phyloP scores from a whole-genome alignment of 2,329 filamentous ascomycete species.

The Myriangium duriaei region DNA sequence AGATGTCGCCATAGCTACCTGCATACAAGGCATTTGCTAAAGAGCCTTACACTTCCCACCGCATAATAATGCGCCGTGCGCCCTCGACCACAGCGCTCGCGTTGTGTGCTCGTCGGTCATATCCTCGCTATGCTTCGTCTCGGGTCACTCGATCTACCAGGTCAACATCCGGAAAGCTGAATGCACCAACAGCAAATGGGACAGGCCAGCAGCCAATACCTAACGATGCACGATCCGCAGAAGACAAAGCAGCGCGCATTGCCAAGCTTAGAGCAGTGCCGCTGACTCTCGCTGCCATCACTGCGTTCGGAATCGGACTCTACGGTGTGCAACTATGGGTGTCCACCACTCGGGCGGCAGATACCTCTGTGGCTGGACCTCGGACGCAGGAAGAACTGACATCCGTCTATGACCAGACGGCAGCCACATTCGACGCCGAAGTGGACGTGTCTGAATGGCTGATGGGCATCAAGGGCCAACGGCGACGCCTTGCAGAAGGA shows the following conservation, averaged over 20 bases:
- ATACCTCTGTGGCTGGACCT: constrained; percentile 15
- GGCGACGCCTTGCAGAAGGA: constrained; percentile 28
- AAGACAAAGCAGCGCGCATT: constrained; percentile 6
- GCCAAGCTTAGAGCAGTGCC: constrained; percentile 6
- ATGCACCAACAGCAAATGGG: no score
- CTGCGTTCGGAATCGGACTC: constrained; percentile 28
- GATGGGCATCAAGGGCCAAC: constrained; percentile 28
- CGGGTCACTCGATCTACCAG: not conserved
- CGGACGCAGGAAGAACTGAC: constrained; percentile 28
- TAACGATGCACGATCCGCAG: not conserved
- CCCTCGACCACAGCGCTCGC: no score
- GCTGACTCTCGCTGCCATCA: constrained; percentile 13
- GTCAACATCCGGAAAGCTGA: not conserved
- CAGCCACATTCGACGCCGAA: constrained; percentile 35
- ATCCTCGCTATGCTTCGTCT: not conserved
- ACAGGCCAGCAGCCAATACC: not conserved
- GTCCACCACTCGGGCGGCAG: constrained; percentile 17
- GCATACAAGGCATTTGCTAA: no score
- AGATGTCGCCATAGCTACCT: no score
- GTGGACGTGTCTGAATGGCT: constrained; percentile 32
- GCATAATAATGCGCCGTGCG: not conserved
- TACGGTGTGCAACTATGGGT: constrained; percentile 28
- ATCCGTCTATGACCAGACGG: constrained; percentile 33
- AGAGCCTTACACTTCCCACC: no score
- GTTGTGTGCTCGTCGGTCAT: not conserved